Base-by-base conservation (phyloP, 2,329 filamentous ascomycete species). In the Knufia fluminis region DNA sequence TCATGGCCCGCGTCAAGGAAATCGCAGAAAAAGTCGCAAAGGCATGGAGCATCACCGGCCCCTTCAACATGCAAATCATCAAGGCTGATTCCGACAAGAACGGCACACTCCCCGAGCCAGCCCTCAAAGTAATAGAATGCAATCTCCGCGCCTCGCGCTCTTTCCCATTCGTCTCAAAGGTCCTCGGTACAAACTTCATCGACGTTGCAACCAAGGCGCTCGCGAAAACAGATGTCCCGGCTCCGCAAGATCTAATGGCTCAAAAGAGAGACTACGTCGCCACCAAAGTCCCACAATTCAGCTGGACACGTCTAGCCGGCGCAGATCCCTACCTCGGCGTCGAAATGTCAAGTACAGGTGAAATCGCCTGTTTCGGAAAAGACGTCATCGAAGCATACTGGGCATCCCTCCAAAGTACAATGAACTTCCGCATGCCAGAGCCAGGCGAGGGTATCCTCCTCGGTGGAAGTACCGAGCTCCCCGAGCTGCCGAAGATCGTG, bases 11-110 rank as follows among this genome's bases (percentile, higher is more conserved):
- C 53, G 80, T 95, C 64, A 97, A 96, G 80, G 87, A 87, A 60
- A 97, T 98, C 60, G 91, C 92, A 14, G 71, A 90, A 69, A 97
- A 95, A 79, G 90, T 98, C 46, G 92, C 92, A 58, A 86, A 92
- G 71, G 92, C 92, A 42, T 96, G 91, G 88, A 89, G 79, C 64
- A 97, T 97, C 68, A 97, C 89, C 17, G 92, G 92, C 49, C 92
- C 92, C 52, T 98, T 97, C 81, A 98, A 98, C 78, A 97, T 98
- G 91, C 92, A 98, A 67, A 94, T 98, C 70, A 97, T 98, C 78
- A 94, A 94, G 74, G 88, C 86, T 31, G 77, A 86, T 20, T 4
- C n/a, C n/a, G n/a, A n/a, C n/a, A n/a, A n/a, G n/a, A n/a, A n/a
- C n/a, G n/a, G n/a, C n/a, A n/a, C n/a, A n/a, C n/a, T n/a, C n/a